phyloP scores from a whole-genome alignment of 108 stramenopile species.

The Schizochytrium sp. region DNA sequence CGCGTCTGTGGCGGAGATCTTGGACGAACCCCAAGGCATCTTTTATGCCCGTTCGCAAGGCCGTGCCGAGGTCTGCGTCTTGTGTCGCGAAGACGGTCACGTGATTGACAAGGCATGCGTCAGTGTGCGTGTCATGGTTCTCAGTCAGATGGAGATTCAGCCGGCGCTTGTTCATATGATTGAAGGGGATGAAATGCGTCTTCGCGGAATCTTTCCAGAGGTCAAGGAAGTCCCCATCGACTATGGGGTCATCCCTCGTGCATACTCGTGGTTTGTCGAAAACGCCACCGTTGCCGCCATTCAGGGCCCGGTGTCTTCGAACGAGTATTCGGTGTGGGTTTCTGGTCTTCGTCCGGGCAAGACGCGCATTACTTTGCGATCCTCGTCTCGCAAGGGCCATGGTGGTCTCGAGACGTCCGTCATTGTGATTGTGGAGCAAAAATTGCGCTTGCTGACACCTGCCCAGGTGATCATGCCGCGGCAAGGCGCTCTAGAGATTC shows the following conservation, averaged over 20 bases:
- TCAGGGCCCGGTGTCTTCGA: neutral
- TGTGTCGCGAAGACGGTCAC: conserved; percentile 4
- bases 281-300: neutral
- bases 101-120: neutral
- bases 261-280: neutral
- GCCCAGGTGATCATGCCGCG: neutral
- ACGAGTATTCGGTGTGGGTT: neutral
- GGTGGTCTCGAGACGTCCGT: neutral
- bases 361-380: neutral
- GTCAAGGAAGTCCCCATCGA: neutral
- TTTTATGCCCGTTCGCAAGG: neutral
- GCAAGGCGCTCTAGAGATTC: neutral
- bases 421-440: neutral
- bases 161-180: neutral
- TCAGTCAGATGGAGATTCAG: neutral
- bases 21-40: neutral
- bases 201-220: neutral
- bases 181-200: neutral
- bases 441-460: neutral
- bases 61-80: neutral
- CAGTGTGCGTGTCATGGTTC: neutral
- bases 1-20: neutral
- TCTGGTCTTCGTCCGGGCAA: neutral
- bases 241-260: neutral
- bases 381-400: neutral